Base-by-base conservation (phyloP, 2,329 filamentous ascomycete genomes). In the Amesomyces nigricolor region DNA sequence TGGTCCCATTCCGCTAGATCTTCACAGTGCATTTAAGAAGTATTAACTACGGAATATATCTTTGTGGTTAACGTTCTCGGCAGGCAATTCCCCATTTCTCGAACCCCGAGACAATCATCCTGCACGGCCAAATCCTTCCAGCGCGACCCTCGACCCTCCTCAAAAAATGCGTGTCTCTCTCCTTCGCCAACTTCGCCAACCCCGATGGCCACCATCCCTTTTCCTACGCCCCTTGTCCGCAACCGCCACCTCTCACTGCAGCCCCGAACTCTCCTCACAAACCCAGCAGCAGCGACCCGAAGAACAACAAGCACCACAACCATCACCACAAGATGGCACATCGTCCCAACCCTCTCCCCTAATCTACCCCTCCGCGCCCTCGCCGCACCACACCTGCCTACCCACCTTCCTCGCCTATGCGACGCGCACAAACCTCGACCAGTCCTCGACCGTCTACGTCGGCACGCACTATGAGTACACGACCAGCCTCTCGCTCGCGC, bases 401-500 rank as follows among this genome's bases (percentile, higher is more conserved):
- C 62, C 73, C 1, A 81, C 83, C 0, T 92, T 90, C 67, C 68
- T 87, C 29, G 72, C 77, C 26, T 84, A 91, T 67, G 84, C 84
- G 5, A 67, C 75, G 17, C 78, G 79, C 48, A 77, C 72, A 0
- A 74, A 77, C 0, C 74, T 90, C 19, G 76, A 81, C 59, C 68
- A 73, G 0, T 71, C 68, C 4, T 82, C 79, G 14, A 83, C 81
- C 0, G 77, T 83, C 44, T 91, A 84, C 66, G 74, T 84, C 42
- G 89, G 89, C 61, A 92, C 88, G 0, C 81, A 80, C 67, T 92
- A 88, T 72, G 89, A 94, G 69, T 92, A 92, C 72, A 82, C 75
- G 0, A 80, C 83, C 3, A 78, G 79, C 5, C 67, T 70, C 4
- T 71, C 79, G 1, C 77, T 92, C 0, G 64, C 76, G 3, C 70